Conservation (phyloP, 116 monocot species). For the Papilionanthe hybrid region DNA sequence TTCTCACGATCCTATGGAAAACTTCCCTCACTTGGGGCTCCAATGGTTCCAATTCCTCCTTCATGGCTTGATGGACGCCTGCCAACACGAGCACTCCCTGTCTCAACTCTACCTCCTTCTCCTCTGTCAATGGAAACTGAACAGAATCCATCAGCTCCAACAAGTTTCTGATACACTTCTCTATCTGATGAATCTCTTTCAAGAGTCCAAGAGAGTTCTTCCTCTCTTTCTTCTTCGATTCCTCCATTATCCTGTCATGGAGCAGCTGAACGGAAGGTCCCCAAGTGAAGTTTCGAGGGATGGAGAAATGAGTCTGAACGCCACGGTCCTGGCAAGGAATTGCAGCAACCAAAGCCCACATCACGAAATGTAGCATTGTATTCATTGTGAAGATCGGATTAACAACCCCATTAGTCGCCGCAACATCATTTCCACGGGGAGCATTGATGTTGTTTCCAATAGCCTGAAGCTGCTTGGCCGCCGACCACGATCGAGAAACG, state of each 20-base stretch:
- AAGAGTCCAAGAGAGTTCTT: conserved; percentile 44
- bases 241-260: conserved; percentile 57
- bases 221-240: conserved; percentile 56
- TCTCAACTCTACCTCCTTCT: conserved; percentile 16
- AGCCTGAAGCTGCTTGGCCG: conserved; percentile 51
- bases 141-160: conserved; percentile 11
- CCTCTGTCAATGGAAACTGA: conserved; percentile 13
- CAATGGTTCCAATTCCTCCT: conserved; percentile 20
- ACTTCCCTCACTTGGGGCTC: conserved; percentile 34
- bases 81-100: conserved; percentile 16
- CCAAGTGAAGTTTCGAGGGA: conserved; percentile 49
- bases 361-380: conserved; percentile 51
- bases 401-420: conserved; percentile 37
- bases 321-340: conserved; percentile 83
- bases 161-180: conserved; percentile 16
- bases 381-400: conserved; percentile 56
- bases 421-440: conserved; percentile 43
- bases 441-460: conserved; percentile 45
- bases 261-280: conserved; percentile 32
- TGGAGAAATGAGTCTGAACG: conserved; percentile 44
- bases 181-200: conserved; percentile 53
- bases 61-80: conserved; percentile 12
- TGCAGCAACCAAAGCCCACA: conserved; percentile 73
- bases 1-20: conserved; percentile 28
- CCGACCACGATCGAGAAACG: conserved; percentile 65